phyloP scores from a whole-genome alignment of 1,139 yeast genomes.

The Chernovozyma aurita region DNA sequence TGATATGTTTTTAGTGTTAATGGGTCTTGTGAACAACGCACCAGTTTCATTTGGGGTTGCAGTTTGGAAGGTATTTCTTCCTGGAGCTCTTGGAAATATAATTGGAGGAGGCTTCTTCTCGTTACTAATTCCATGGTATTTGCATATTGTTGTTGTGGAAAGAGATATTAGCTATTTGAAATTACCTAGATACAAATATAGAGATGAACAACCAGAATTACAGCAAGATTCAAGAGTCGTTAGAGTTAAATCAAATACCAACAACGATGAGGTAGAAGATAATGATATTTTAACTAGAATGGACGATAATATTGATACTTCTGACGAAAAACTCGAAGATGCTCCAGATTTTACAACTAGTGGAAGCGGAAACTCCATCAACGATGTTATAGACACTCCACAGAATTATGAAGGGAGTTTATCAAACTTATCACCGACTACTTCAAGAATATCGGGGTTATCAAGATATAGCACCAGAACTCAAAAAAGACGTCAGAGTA shows the following conservation, averaged over 20 bases:
- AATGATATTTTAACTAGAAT: neutral
- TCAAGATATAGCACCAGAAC: conserved; percentile 9
- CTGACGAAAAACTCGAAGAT: conserved; percentile 4
- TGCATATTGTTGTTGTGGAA: conserved; percentile 68
- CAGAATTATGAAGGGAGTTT: neutral
- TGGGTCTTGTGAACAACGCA: conserved; percentile 65
- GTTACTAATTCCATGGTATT: conserved; percentile 58
- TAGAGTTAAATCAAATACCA: conserved; percentile 22
- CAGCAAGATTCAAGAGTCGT: conserved; percentile 76
- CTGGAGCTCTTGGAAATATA: conserved; percentile 66
- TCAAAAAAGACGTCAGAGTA: conserved; percentile 12
- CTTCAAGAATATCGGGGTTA: conserved; percentile 10
- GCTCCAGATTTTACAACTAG: neutral
- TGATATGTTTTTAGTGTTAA: conserved; percentile 64
- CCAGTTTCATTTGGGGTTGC: conserved; percentile 56
- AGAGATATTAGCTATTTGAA: conserved; percentile 55
- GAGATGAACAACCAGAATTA: conserved; percentile 77
- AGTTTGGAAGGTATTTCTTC: conserved; percentile 67
- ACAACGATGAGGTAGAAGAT: conserved; percentile 8
- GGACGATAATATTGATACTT: conserved; percentile 2
- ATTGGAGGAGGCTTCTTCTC: conserved; percentile 69
- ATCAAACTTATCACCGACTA: conserved; percentile 2
- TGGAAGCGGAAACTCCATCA: neutral
- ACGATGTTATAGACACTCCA: neutral
- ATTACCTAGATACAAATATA: conserved; percentile 62